Evolutionary conservation across 2,329 filamentous ascomycete genomes (phyloP), one percentile per base, ranked within the genome.

Genomic region (Botrytis pseudocinerea): DNA sequence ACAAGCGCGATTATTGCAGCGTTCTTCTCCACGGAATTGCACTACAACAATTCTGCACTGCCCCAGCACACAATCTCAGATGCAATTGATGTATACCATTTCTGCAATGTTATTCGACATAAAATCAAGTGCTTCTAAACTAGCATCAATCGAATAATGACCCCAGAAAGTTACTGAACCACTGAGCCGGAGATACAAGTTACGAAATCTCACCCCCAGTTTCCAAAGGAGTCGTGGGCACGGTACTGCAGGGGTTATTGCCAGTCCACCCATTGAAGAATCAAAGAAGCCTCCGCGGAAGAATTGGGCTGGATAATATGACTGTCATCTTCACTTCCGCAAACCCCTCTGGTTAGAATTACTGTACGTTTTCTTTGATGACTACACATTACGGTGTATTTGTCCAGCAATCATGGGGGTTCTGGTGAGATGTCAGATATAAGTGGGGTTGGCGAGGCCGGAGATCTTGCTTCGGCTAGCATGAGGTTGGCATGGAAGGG

Each of bases 391-490:
- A 62, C 2, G 9, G 22, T 18, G 20, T 10, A 42, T 61, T 40
- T 61, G 35, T 25, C 25, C 59, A 62, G 16, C 38, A 18, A 42
- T 42, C 42, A 28, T 42, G 25, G 25, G 38, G 16, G 25, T n/a
- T 42, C 10, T 42, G 25, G 60, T 62, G 38, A 62, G 60, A 62
- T 62, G 38, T 62, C 25, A 62, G 60, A 62, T 42, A 62, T 62
- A 42, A 42, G 60, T 62, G 60, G 60, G 38, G 38, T 9, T n/a
- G 25, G 60, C 16, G 60, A 28, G 60, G 38, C 38, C 38, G 38
- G 60, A 42, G 60, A n/a, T 42, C 60, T 62, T 42, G 25, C 12
- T 62, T 62, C 60, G 38, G 60, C 22, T 62, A 62, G 60, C 38
- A 62, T 42, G 38, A 40, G 38, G 38, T 28, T 62, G 25, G 60